Evolutionary conservation across 768 basidiomycete species (phyloP).

Genomic region (Lactifluus echinatus): DNA sequence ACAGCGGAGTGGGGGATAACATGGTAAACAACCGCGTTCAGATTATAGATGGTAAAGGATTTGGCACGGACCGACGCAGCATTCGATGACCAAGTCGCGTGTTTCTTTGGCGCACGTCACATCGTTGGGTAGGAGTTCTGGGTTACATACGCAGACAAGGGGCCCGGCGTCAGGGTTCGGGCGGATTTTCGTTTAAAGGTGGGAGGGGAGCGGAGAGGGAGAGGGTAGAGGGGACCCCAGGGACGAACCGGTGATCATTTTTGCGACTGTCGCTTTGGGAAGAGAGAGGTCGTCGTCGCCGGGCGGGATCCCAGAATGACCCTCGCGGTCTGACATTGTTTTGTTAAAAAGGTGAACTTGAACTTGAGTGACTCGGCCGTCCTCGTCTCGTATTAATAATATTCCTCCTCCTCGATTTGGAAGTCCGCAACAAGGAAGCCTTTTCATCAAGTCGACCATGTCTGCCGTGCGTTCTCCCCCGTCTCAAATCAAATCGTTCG

Average conservation of each 20-base stretch:
- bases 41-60: conserved; percentile 5
- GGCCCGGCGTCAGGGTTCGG: conserved; percentile 7
- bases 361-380: neutral
- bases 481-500: neutral
- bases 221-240: conserved; percentile 2
- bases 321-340: conserved; percentile 88
- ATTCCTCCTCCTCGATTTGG: conserved; percentile 24
- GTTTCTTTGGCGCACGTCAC: conserved; percentile 92
- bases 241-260: conserved; percentile 81
- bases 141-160: neutral
- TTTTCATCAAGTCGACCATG: conserved; percentile 44
- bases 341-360: too few species aligned
- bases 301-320: conserved; percentile 50
- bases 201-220: neutral
- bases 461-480: conserved; percentile 42
- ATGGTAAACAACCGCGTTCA: too few species aligned
- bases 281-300: conserved; percentile 90
- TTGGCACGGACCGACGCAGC: conserved; percentile 85
- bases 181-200: neutral
- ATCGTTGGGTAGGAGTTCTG: conserved; percentile 86
- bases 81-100: conserved; percentile 93
- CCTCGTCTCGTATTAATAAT: too few species aligned
- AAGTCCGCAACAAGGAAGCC: conserved; percentile 30
- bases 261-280: conserved; percentile 95
- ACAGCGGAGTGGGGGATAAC: too few species aligned